Conservation (phyloP, 2,329 filamentous ascomycete genomes). For the Macrophomina phaseolina region DNA sequence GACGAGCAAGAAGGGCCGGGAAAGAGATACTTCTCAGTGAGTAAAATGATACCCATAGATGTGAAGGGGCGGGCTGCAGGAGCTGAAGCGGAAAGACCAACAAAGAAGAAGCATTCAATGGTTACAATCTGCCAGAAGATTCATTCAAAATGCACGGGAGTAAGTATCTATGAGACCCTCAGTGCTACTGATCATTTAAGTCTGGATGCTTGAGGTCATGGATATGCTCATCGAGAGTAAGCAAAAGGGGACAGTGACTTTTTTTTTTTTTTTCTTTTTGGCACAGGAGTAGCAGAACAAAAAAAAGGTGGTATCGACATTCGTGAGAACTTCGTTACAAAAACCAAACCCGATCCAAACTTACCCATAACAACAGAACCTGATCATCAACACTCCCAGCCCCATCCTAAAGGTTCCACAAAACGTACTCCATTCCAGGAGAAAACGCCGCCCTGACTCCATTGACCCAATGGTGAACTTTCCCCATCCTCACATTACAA, state of each 20-base stretch:
- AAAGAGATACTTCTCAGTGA: background rate
- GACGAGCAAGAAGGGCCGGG: too few relatives aligned
- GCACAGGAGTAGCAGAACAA: too few relatives aligned
- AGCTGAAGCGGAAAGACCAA: background rate
- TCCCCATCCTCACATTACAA: background rate
- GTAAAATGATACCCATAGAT: constrained; percentile 16
- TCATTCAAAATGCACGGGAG: background rate
- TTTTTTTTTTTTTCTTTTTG: too few relatives aligned
- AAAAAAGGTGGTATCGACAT: constrained; percentile 16
- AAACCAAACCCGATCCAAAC: background rate
- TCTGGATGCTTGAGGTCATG: too few relatives aligned
- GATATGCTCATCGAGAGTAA: too few relatives aligned
- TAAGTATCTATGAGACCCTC: background rate
- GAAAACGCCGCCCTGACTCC: background rate
- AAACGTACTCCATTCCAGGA: background rate
- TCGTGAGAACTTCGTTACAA: constrained; percentile 17
- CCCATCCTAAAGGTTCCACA: background rate
- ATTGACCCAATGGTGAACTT: background rate
- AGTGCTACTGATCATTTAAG: too few relatives aligned
- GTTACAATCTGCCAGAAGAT: background rate
- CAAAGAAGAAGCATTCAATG: too few relatives aligned
- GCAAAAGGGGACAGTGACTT: too few relatives aligned
- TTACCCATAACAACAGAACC: background rate
- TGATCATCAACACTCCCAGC: background rate
- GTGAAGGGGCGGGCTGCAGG: background rate